Base-by-base conservation (phyloP, 495 filamentous ascomycete species). In the Podospora conica region DNA sequence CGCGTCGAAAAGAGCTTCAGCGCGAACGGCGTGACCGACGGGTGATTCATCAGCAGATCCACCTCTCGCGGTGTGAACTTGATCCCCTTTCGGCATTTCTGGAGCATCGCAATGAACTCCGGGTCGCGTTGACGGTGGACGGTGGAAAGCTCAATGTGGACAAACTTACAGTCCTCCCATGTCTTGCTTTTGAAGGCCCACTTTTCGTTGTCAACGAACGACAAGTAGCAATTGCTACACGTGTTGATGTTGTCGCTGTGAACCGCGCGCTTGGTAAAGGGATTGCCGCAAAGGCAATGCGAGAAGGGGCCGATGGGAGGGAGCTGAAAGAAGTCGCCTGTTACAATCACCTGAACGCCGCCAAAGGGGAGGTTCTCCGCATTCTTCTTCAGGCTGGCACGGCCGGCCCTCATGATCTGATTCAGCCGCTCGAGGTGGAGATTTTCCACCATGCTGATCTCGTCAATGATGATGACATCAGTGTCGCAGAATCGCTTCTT, bases 311-410 rank as follows among this genome's bases (percentile, higher is more conserved):
- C 91, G 11, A 98, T 92, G 0, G 94, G 94, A 0, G 94, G 93
- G n/a, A 98, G 76, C 72, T 98, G 94, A 73, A 95, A 97, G 74
- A 97, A 98, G 75, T 98, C 94, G 0, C 94, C 94, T 0, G 93
- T 97, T 22, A 97, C 89, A 23, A 98, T 85, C 28, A 98, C 82
- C 71, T 97, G 94, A 53, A 96, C 93, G 1, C 93, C 94, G 33
- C 94, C 94, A 76, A 97, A 98, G 0, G 94, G 87, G 40, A 48
- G 40, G 15, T 48, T 7, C 7, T 8, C 40, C 10, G 29, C 1
- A 18, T 5, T 48, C 2, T 84, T 77, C 5, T 28, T 85, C 79
- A 83, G 11, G 93, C 92, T 25, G 89, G 91, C 9, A 97, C 92
- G 0, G 95, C 95, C 0, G 95, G 92, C 22, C 97, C 84, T 80